phyloP scores from a whole-genome alignment of 306 rosid genomes.

The Malus orientalis region DNA sequence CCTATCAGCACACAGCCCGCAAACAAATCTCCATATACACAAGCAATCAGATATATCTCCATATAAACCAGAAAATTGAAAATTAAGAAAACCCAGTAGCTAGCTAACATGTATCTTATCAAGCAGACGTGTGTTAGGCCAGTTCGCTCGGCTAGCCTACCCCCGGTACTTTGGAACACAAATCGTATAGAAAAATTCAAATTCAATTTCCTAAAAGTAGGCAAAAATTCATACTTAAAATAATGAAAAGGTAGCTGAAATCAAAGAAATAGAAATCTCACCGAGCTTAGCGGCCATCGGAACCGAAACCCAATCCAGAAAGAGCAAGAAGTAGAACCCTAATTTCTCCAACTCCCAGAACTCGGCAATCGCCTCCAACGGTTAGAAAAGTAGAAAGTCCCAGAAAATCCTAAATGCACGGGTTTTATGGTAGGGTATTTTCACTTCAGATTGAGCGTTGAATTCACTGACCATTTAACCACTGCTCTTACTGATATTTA shows the following conservation, averaged over 20 bases:
- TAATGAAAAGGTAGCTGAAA: neutral
- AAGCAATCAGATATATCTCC: neutral
- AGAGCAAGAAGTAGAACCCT: neutral
- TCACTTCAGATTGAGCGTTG: neutral
- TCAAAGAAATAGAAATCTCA: slow-evolving; percentile 3
- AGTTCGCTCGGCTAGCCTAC: neutral
- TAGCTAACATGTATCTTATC: neutral
- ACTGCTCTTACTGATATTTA: neutral
- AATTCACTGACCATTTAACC: neutral
- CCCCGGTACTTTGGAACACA: neutral
- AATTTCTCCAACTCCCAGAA: neutral
- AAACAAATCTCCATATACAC: neutral
- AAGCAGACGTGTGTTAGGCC: neutral
- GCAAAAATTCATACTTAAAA: neutral
- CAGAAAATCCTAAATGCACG: neutral
- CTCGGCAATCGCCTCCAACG: slow-evolving; percentile 4
- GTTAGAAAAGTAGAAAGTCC: neutral
- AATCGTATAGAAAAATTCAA: neutral
- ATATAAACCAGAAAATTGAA: neutral
- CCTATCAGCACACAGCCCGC: neutral
- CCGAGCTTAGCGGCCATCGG: slow-evolving; percentile 10
- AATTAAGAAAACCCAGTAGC: neutral
- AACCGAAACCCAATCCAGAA: slow-evolving; percentile 30
- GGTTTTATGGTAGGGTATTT: neutral
- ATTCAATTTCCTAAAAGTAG: neutral